These are phyloP conservation scores for Protomyces inundatus DNA, from an alignment of 1,139 yeast species.

Conservation along the genomic window DNA sequence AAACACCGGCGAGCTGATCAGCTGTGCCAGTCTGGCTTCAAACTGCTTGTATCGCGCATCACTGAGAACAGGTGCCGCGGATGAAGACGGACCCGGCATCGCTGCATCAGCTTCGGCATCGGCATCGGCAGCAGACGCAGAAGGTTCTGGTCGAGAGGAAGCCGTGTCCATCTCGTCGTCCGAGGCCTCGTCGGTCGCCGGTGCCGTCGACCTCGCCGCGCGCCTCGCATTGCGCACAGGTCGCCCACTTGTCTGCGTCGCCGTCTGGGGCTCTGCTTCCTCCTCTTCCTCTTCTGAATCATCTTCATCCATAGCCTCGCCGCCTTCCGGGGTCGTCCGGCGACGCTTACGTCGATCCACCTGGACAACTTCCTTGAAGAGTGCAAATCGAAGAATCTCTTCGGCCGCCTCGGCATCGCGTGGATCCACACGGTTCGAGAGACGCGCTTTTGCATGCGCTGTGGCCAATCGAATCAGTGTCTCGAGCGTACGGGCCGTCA, in stretches of 20 bases:
- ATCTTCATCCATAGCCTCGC: constrained; percentile 35
- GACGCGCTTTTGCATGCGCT: constrained; percentile 92
- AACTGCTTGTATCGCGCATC: constrained; percentile 35
- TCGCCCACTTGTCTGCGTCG: constrained; percentile 31
- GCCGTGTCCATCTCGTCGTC: constrained; percentile 26
- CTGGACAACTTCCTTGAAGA: constrained; percentile 63
- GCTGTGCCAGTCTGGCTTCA: constrained; percentile 37
- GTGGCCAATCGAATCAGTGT: constrained; percentile 91
- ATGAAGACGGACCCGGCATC: constrained; percentile 27
- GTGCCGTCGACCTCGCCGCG: constrained; percentile 28
- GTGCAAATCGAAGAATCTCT: constrained; percentile 73
- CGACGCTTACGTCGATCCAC: constrained; percentile 38
- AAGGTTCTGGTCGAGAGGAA: background rate
- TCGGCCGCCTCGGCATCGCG: constrained; percentile 86
- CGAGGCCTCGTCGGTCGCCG: constrained; percentile 16
- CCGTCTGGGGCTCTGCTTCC: constrained; percentile 39
- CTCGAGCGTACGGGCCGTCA: constrained; percentile 96
- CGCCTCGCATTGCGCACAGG: constrained; percentile 1
- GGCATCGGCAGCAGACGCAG: constrained; percentile 32
- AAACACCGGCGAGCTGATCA: constrained; percentile 37
- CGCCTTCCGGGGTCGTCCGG: constrained; percentile 33
- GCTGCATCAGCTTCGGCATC: constrained; percentile 31
- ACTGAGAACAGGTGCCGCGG: constrained; percentile 30
- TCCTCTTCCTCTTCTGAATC: constrained; percentile 35
- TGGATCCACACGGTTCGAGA: constrained; percentile 66